These are phyloP conservation scores for Jaapia argillacea DNA, from an alignment of 768 basidiomycete species.

Conservation along the genomic window DNA sequence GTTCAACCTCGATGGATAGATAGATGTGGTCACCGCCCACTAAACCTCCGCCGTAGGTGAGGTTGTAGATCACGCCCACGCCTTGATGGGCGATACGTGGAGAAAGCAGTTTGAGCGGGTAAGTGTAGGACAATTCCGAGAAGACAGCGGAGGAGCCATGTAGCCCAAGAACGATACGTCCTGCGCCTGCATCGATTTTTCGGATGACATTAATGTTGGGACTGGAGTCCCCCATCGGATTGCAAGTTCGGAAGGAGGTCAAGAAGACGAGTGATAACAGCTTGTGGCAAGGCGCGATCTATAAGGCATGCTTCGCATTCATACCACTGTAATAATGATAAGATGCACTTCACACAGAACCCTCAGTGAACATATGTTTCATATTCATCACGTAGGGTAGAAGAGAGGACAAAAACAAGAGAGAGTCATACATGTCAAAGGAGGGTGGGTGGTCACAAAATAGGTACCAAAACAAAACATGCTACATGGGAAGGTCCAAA, in stretches of 20 bases:
- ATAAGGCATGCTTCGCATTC: too few relatives aligned
- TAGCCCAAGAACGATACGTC: slow-evolving; percentile 42
- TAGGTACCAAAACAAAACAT: too few relatives aligned
- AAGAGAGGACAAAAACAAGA: neutral
- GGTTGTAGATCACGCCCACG: slow-evolving; percentile 64
- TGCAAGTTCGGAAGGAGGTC: too few relatives aligned
- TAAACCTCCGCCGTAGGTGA: slow-evolving; percentile 89
- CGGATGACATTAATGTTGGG: neutral
- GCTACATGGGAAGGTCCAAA: too few relatives aligned
- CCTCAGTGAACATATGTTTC: too few relatives aligned
- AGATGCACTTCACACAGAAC: too few relatives aligned
- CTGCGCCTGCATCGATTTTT: slow-evolving; percentile 31
- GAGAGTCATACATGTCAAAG: neutral
- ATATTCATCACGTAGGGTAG: too few relatives aligned
- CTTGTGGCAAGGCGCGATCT: too few relatives aligned
- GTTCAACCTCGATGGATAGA: slow-evolving; percentile 50
- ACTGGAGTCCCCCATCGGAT: too few relatives aligned
- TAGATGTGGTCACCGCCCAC: slow-evolving; percentile 75
- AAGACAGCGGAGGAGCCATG: slow-evolving; percentile 54
- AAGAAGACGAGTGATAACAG: too few relatives aligned
- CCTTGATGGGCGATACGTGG: slow-evolving; percentile 41
- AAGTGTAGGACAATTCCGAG: slow-evolving; percentile 66
- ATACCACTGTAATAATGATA: too few relatives aligned
- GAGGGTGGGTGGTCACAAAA: too few relatives aligned
- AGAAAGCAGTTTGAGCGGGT: slow-evolving; percentile 84